A percentile compares a stretch with the other conserved stretches of the same genome.
Conservation (phyloP, 2,329 filamentous ascomycete species). For the Pseudogymnoascus sp. region DNA sequence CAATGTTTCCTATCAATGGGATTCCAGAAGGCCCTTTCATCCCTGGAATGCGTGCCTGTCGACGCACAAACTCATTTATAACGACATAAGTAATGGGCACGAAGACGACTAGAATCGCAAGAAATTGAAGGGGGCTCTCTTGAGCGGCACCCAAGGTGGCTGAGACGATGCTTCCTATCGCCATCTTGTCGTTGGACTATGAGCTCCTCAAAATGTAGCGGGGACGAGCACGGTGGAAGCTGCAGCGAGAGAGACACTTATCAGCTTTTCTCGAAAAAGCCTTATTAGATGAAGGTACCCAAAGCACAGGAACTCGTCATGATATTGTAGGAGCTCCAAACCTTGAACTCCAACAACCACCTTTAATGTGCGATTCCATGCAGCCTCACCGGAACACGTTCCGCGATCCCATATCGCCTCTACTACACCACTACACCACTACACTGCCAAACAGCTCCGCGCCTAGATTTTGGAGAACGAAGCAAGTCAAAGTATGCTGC, state of each 20-base stretch:
- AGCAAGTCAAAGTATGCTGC: no score
- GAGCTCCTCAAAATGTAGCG: neutral
- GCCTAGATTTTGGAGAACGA: neutral
- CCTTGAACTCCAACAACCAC: neutral
- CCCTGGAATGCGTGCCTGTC: conserved; percentile 32
- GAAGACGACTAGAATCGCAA: conserved; percentile 8
- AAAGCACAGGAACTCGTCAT: neutral
- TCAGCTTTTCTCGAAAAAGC: neutral
- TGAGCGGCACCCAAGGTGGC: neutral
- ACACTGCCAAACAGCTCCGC: neutral
- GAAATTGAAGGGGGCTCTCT: conserved; percentile 12
- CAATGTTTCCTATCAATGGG: conserved; percentile 47
- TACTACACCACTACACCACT: neutral
- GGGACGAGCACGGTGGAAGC: neutral
- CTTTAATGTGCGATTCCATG: neutral
- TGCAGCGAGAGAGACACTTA: neutral
- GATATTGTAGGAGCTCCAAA: neutral
- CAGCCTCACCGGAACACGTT: neutral
- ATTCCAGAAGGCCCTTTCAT: conserved; percentile 41
- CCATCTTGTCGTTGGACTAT: conserved; percentile 12
- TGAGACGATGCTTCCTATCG: conserved; percentile 14
- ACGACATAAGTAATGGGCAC: conserved; percentile 17
- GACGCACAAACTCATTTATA: conserved; percentile 17
- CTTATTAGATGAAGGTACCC: neutral
- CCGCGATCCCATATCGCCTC: neutral